Conservation (phyloP, 306 rosid species). For the Benincasa hispida region DNA sequence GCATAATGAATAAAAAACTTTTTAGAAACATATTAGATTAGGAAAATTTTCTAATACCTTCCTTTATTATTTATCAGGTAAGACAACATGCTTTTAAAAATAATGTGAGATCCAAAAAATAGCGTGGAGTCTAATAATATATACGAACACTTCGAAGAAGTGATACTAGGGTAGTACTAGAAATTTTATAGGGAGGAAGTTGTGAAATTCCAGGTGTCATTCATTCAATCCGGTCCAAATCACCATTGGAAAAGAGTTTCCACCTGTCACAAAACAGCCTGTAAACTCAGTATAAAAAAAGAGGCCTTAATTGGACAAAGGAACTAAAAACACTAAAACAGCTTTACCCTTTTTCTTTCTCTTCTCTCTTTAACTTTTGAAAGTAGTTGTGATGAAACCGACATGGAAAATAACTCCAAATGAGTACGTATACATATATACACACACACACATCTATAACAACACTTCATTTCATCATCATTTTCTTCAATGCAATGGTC, state of each 20-base stretch:
- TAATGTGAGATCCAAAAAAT: too few species aligned
- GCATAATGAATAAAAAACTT: too few species aligned
- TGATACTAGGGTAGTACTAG: too few species aligned
- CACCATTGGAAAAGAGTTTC: background rate
- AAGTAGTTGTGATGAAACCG: background rate
- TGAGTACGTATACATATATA: background rate
- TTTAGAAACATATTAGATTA: too few species aligned
- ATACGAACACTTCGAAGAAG: too few species aligned
- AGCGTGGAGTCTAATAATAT: too few species aligned
- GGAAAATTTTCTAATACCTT: too few species aligned
- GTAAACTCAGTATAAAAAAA: background rate
- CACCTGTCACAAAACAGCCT: background rate
- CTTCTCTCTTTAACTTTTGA: background rate
- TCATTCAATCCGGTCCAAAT: background rate
- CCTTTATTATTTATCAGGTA: too few species aligned
- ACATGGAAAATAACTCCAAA: slow-evolving; percentile 1
- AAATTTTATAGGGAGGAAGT: too few species aligned
- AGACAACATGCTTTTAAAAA: too few species aligned
- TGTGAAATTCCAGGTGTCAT: background rate
- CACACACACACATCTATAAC: too few species aligned
- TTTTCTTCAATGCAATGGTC: background rate
- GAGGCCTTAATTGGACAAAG: background rate
- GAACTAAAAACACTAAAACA: background rate
- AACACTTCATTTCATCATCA: background rate
- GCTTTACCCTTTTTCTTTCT: background rate